Base-by-base conservation (phyloP, 2,329 filamentous ascomycete species). In the Ceratocystiopsis sp. region DNA sequence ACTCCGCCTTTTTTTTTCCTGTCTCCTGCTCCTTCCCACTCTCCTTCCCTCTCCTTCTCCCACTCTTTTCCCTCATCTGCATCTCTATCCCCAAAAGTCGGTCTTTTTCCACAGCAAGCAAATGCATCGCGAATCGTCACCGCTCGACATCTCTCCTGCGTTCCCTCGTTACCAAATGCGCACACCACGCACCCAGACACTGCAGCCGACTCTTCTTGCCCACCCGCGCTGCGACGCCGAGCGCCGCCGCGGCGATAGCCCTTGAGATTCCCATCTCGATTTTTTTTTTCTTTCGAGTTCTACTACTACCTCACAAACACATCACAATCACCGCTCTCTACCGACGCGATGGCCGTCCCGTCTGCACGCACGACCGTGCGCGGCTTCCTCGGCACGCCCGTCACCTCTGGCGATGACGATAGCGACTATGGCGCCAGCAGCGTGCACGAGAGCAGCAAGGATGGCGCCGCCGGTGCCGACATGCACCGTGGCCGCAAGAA, bases 141-240 rank as follows among this genome's bases (percentile, higher is more conserved):
- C 53, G 53, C 56, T 62, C 58, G 53, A 57, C 49, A 59, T 58
- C 49, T 62, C 64, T 52, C 60, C 65, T 52, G 66, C 65, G 53
- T 67, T 67, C 55, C 68, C 69, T 60, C 64, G 63, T 55, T 64
- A 62, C 67, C 70, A 73, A 68, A 75, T 75, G 71, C 69, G 67
- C 59, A 56, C 64, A 55, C 62, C 64, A 52, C 66, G 62, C 61
- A 61, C 63, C 58, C 63, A 67, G 57, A 61, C 64, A 57, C 60
- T 63, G 49, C 61, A 66, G 52, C 62, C 63, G 57, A 64, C 65
- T 56, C 61, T 64, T 56, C 61, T 68, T 52, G 66, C 63, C 52
- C 62, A 69, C 57, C 61, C 62, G 52, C 71, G 71, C 55, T 68
- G 67, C 53, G 71, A 75, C 63, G 69, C 71, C 47, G 66, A 74